phyloP scores from a whole-genome alignment of 192 early-diverging fungal species.

The Coemansia guatemalensis region DNA sequence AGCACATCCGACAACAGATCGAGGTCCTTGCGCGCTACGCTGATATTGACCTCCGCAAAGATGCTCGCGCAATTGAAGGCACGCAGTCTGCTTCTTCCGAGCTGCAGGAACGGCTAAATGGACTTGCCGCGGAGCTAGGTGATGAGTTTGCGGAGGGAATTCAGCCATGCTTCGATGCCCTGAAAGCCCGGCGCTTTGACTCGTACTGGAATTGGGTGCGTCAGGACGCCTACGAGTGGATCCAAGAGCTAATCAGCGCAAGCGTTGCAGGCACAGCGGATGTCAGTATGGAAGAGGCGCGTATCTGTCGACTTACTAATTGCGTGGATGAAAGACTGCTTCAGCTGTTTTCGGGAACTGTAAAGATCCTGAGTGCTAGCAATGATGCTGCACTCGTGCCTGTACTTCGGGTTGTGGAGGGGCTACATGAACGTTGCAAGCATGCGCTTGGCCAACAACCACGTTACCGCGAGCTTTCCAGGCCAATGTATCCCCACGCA shows the following conservation, averaged over 20 bases:
- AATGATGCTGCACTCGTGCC: no score
- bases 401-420: no score
- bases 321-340: no score
- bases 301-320: no score
- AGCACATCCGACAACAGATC: constrained; percentile 76
- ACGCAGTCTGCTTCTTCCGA: constrained; percentile 57
- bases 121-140: constrained; percentile 79
- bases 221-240: constrained; percentile 41
- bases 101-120: constrained; percentile 74
- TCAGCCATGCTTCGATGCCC: constrained; percentile 70
- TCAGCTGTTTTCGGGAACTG: no score
- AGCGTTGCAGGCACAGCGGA: no score
- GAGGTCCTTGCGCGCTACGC: constrained; percentile 80
- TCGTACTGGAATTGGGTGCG: constrained; percentile 95
- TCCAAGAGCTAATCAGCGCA: constrained; percentile 69
- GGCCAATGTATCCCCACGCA: no score
- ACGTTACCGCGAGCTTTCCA: no score
- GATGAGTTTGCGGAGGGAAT: constrained; percentile 76
- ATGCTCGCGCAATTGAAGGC: constrained; percentile 63
- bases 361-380: no score
- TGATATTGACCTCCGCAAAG: constrained; percentile 70
- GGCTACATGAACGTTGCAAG: no score
- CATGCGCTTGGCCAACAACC: no score
- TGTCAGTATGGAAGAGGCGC: no score
- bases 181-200: constrained; percentile 86